A percentile compares a stretch with the other conserved stretches of the same genome.
phyloP scores from a whole-genome alignment of 1,139 yeast genomes.

The Torulaspora globosa region DNA sequence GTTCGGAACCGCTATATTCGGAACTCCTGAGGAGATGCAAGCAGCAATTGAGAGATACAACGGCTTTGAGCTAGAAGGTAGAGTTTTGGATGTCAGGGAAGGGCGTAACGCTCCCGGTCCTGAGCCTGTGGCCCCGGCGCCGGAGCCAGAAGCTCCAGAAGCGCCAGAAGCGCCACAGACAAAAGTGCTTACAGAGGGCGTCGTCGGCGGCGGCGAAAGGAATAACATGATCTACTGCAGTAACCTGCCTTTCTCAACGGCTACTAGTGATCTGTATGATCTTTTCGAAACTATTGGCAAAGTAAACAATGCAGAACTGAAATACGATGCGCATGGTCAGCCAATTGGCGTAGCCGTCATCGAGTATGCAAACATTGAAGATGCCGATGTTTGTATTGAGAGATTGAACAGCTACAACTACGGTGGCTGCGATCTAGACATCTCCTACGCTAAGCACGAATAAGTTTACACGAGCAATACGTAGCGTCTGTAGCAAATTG shows the following conservation, averaged over 20 bases:
- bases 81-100: slow-evolving; percentile 64
- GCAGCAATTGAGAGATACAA: slow-evolving; percentile 60
- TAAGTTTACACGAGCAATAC: neutral
- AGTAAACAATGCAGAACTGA: slow-evolving; percentile 74
- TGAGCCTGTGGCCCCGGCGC: slow-evolving; percentile 11
- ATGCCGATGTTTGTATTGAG: slow-evolving; percentile 70
- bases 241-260: slow-evolving; percentile 86
- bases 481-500: neutral
- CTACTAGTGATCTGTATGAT: slow-evolving; percentile 78
- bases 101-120: slow-evolving; percentile 42
- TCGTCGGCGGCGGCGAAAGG: slow-evolving; percentile 49
- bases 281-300: slow-evolving; percentile 82
- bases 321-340: slow-evolving; percentile 59
- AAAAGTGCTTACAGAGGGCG: slow-evolving; percentile 23
- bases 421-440: slow-evolving; percentile 70
- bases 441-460: slow-evolving; percentile 53
- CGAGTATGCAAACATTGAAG: slow-evolving; percentile 61
- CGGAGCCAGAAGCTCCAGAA: slow-evolving; percentile 14
- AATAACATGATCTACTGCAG: slow-evolving; percentile 63
- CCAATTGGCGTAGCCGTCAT: slow-evolving; percentile 85
- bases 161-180: slow-evolving; percentile 14
- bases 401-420: slow-evolving; percentile 76
- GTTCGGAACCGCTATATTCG: slow-evolving; percentile 70
- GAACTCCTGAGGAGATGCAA: slow-evolving; percentile 55
- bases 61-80: slow-evolving; percentile 67